These are phyloP conservation scores for Xerocomus potaroensis DNA, from an alignment of 768 basidiomycete genomes.

Conservation along the genomic window DNA sequence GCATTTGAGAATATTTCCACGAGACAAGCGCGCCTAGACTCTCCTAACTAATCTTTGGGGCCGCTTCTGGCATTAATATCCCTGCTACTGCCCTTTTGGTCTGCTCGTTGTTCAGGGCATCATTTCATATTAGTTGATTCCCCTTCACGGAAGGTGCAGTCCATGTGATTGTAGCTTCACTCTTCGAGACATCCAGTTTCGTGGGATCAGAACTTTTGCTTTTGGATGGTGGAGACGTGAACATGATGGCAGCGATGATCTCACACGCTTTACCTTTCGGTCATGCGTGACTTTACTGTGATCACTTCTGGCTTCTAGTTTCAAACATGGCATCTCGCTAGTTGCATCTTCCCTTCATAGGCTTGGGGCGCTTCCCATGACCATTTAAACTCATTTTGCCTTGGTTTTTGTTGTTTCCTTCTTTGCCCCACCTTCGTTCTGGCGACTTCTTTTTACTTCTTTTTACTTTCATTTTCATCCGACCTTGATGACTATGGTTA, in stretches of 20 bases:
- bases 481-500: conserved; percentile 8
- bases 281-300: neutral
- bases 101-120: neutral
- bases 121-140: neutral
- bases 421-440: neutral
- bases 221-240: neutral
- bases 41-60: too few species aligned
- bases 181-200: neutral
- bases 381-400: neutral
- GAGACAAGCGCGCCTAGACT: neutral
- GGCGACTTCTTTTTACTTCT: neutral
- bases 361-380: neutral
- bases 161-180: conserved; percentile 2
- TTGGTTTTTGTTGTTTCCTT: neutral
- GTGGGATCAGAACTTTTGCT: neutral
- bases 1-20: neutral
- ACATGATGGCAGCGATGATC: neutral
- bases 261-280: neutral
- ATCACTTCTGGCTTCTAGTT: conserved; percentile 10
- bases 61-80: too few species aligned
- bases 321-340: conserved; percentile 1
- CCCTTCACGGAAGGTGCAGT: neutral
- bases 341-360: neutral
- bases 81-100: too few species aligned
- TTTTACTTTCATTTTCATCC: neutral